Base-by-base conservation (phyloP, 2,329 filamentous ascomycete genomes). In the Fusarium humuli region DNA sequence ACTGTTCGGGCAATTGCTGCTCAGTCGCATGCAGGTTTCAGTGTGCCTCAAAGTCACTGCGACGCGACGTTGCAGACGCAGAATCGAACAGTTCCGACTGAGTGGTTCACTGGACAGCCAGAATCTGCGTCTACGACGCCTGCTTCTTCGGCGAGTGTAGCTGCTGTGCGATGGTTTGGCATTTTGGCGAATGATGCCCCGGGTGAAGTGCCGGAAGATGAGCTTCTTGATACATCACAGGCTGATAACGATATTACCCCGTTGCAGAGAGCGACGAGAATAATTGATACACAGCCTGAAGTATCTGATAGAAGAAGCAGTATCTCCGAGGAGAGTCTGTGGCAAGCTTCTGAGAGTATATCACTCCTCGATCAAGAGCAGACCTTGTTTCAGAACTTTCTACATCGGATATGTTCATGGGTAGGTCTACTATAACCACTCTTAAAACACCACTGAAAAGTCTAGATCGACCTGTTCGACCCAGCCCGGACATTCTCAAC, bases 141-240 rank as follows among this genome's bases (percentile, higher is more conserved):
- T 11, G 64, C 71, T 11, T 71, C 73, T 14, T 75, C 70, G 4
- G 67, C 72, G 9, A 69, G 71, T 9, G 67, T 69, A 22, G 74
- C 74, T 13, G 71, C 74, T 7, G 67, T 70, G 13, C 71, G 73
- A 40, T 76, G 74, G 74, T 74, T 76, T 10, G 74, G 65, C 3
- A 70, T 76, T 3, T 34, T 76, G 5, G 61, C 73, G 5, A 73
- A 61, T 22, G 70, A 74, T 54, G 70, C 67, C 3, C 46, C 57
- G 0, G 50, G 23, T 0, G 69, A 72, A 20, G 49, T 54, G 4
- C 23, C 23, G 23, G 23, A 23, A 23, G 23, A 23, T 23, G 62
- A 59, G 1, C 47, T 72, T 9, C 62, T 72, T 1, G 65, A 61
- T 9, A 60, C 58, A 5, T 63, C 55, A 0, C 57, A 61, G 11